These are phyloP conservation scores for Sugiyamaella smithiae DNA, from an alignment of 805 yeast genomes.

Conservation along the genomic window DNA sequence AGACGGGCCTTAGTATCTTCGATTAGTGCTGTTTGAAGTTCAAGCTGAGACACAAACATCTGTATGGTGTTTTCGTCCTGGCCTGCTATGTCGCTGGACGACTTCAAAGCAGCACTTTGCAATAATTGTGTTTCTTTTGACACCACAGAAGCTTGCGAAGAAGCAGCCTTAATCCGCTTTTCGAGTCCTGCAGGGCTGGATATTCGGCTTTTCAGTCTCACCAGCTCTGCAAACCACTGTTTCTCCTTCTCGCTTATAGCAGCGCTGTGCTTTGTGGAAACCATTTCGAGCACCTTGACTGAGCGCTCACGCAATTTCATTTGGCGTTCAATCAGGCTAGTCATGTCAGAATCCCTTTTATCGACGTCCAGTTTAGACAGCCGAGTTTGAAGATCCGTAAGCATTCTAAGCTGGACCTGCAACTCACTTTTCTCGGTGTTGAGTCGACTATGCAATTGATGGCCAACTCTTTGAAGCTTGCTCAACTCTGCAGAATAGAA, in stretches of 20 bases:
- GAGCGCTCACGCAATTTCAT: conserved; percentile 34
- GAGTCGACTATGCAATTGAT: conserved; percentile 38
- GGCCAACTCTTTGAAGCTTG: conserved; percentile 36
- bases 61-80: neutral
- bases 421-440: conserved; percentile 43
- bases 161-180: conserved; percentile 11
- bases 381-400: conserved; percentile 27
- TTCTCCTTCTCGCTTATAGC: conserved; percentile 43
- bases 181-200: conserved; percentile 27
- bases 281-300: conserved; percentile 29
- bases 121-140: no score
- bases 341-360: conserved; percentile 17
- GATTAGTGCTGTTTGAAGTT: neutral
- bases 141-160: neutral
- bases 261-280: conserved; percentile 30
- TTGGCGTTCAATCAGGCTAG: conserved; percentile 35
- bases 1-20: neutral
- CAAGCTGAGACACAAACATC: neutral
- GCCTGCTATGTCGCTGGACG: neutral
- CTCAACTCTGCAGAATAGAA: conserved; percentile 26
- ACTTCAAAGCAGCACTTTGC: neutral
- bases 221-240: conserved; percentile 46
- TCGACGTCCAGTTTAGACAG: conserved; percentile 15
- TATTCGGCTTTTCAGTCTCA: conserved; percentile 33
- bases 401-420: conserved; percentile 38